Evolutionary conservation across 2,329 filamentous ascomycete genomes (phyloP).

Genomic region (Botrytis squamosa): DNA sequence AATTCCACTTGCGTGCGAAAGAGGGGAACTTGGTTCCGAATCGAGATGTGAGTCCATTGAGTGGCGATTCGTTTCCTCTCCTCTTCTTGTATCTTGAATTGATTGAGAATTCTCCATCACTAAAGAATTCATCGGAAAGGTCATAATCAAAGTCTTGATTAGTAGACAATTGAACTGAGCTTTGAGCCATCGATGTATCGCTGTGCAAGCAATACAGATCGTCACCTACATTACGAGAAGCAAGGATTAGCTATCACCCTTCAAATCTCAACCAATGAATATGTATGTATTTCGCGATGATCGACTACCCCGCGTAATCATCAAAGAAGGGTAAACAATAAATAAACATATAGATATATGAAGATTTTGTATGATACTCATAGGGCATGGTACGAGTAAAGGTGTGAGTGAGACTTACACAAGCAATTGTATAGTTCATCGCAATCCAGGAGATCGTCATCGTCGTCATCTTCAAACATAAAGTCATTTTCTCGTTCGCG

Average conservation of each 20-base stretch:
- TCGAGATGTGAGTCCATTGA: slow-evolving; percentile 62
- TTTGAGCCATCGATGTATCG: slow-evolving; percentile 40
- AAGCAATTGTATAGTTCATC: slow-evolving; percentile 64
- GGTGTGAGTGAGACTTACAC: slow-evolving; percentile 56
- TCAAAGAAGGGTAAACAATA: slow-evolving; percentile 3
- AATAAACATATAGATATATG: slow-evolving; percentile 23
- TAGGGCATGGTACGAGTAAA: not conserved
- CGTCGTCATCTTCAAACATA: slow-evolving; percentile 44
- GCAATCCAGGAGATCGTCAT: slow-evolving; percentile 29
- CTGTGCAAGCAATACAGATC: slow-evolving; percentile 57
- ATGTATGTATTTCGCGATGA: slow-evolving; percentile 8
- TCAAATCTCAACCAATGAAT: slow-evolving; percentile 6
- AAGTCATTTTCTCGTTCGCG: slow-evolving; percentile 62
- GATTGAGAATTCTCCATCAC: slow-evolving; percentile 57
- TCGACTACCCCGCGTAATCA: slow-evolving; percentile 18
- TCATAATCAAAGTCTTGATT: slow-evolving; percentile 62
- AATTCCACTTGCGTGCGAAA: slow-evolving; percentile 53
- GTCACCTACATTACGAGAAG: slow-evolving; percentile 51
- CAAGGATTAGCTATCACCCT: slow-evolving; percentile 21
- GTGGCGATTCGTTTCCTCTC: slow-evolving; percentile 57
- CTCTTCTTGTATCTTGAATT: slow-evolving; percentile 56
- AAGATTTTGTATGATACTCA: too few species aligned
- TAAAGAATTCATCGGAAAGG: slow-evolving; percentile 59
- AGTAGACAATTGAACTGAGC: slow-evolving; percentile 40
- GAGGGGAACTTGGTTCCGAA: slow-evolving; percentile 60